Conservation (phyloP, 2,329 filamentous ascomycete genomes). For the Beauveria asiatica region DNA sequence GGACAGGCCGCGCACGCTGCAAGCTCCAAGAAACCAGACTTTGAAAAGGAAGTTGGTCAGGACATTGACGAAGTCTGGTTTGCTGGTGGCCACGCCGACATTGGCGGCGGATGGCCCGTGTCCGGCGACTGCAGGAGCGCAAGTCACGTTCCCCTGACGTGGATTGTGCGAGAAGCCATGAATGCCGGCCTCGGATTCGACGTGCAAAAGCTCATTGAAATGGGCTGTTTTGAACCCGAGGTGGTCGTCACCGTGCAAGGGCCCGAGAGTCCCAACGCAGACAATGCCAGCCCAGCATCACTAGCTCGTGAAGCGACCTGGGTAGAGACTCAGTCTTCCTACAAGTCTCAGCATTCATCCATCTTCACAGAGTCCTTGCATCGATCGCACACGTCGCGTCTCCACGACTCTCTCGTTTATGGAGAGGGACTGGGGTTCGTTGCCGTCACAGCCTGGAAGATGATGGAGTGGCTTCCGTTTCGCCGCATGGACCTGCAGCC, state of each 20-base stretch:
- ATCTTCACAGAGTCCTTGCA: constrained; percentile 14
- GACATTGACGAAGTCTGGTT: constrained; percentile 80
- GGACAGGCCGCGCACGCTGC: background rate
- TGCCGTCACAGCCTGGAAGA: constrained; percentile 60
- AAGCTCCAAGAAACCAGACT: constrained; percentile 11
- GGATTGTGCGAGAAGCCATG: constrained; percentile 56
- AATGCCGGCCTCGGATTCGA: constrained; percentile 64
- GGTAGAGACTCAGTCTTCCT: background rate
- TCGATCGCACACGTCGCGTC: constrained; percentile 42
- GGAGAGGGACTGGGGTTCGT: constrained; percentile 45
- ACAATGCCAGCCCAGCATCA: background rate
- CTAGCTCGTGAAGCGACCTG: background rate
- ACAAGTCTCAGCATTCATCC: constrained; percentile 36
- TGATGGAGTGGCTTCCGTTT: constrained; percentile 79
- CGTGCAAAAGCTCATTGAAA: constrained; percentile 53
- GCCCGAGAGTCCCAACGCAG: background rate
- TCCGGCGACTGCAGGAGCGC: constrained; percentile 49
- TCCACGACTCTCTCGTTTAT: constrained; percentile 66
- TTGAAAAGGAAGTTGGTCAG: constrained; percentile 39
- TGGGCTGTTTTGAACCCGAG: constrained; percentile 47
- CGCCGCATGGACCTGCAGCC: constrained; percentile 67
- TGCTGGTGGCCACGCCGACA: constrained; percentile 67
- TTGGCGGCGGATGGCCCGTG: constrained; percentile 67
- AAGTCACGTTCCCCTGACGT: constrained; percentile 60
- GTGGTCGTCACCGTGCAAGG: background rate